phyloP scores from a whole-genome alignment of 495 filamentous ascomycete species.

The Aspergillus cavernicola region DNA sequence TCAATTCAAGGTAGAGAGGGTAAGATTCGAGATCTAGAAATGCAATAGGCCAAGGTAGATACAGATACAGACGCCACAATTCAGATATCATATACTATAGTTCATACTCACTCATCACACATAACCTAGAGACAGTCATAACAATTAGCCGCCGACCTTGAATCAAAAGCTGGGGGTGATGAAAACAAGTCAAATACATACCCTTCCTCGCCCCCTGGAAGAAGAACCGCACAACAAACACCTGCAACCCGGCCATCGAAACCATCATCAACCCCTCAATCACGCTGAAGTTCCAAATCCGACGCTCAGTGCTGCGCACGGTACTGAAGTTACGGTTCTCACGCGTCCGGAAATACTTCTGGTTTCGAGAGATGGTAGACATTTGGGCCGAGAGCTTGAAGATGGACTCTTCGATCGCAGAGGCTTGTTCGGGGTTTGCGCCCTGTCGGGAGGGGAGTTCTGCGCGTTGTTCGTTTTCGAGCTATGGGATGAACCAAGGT shows the following conservation, averaged over 20 bases:
- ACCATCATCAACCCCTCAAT: slow-evolving; percentile 91
- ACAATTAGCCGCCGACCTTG: no score
- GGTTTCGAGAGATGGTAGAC: slow-evolving; percentile 94
- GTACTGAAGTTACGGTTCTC: slow-evolving; percentile 99
- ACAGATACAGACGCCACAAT: slow-evolving; percentile 4
- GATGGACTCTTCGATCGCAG: slow-evolving; percentile 88
- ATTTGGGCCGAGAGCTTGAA: slow-evolving; percentile 91
- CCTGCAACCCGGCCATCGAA: slow-evolving; percentile 93
- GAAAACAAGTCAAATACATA: slow-evolving; percentile 34
- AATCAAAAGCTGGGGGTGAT: no score
- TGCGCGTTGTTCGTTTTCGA: slow-evolving; percentile 86
- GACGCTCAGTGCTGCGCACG: slow-evolving; percentile 87
- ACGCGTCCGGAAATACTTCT: slow-evolving; percentile 98
- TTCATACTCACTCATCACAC: slow-evolving; percentile 42
- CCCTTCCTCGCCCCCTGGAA: slow-evolving; percentile 87
- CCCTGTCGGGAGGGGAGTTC: slow-evolving; percentile 88
- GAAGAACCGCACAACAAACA: slow-evolving; percentile 97
- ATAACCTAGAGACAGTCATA: slow-evolving; percentile 11
- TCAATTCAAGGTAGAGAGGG: neutral
- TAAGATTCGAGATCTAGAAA: slow-evolving; percentile 1
- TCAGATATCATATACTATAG: slow-evolving; percentile 24
- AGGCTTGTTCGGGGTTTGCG: slow-evolving; percentile 85
- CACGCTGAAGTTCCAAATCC: slow-evolving; percentile 96
- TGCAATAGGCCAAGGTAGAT: neutral
- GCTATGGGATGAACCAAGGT: slow-evolving; percentile 44